Evolutionary conservation across 2,329 filamentous ascomycete genomes (phyloP).

Genomic region (Colletotrichum horii): DNA sequence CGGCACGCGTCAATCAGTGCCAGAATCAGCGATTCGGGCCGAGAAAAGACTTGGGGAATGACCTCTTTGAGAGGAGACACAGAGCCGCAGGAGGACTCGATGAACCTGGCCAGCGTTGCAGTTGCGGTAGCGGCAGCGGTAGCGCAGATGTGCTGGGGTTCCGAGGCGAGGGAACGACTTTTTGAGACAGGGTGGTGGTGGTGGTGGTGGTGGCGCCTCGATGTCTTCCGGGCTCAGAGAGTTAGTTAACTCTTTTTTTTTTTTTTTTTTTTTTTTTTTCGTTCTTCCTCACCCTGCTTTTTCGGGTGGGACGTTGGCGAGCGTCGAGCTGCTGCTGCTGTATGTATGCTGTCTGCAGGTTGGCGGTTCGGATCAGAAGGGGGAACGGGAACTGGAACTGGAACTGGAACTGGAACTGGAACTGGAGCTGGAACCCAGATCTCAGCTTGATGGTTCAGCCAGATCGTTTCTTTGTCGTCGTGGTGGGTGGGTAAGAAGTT

Average conservation of each 20-base stretch:
- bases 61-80: neutral
- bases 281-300: neutral
- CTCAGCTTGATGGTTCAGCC: neutral
- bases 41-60: conserved; percentile 10
- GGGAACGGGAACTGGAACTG: neutral
- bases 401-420: neutral
- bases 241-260: neutral
- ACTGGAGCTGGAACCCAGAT: neutral
- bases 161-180: conserved; percentile 14
- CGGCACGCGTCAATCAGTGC: conserved; percentile 20
- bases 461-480: conserved; percentile 10
- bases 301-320: neutral
- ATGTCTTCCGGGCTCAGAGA: conserved; percentile 2
- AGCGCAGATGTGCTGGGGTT: neutral
- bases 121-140: neutral
- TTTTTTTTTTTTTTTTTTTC: neutral
- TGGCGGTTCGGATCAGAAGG: neutral
- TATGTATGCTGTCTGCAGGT: neutral
- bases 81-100: neutral
- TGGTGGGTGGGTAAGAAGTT: neutral
- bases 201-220: conserved; percentile 4
- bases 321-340: neutral
- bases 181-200: conserved; percentile 4
- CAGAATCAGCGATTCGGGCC: conserved; percentile 19
- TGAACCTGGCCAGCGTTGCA: neutral